Evolutionary conservation across 2,329 filamentous ascomycete genomes (phyloP).

Genomic region (Aspergillus caelatus): DNA sequence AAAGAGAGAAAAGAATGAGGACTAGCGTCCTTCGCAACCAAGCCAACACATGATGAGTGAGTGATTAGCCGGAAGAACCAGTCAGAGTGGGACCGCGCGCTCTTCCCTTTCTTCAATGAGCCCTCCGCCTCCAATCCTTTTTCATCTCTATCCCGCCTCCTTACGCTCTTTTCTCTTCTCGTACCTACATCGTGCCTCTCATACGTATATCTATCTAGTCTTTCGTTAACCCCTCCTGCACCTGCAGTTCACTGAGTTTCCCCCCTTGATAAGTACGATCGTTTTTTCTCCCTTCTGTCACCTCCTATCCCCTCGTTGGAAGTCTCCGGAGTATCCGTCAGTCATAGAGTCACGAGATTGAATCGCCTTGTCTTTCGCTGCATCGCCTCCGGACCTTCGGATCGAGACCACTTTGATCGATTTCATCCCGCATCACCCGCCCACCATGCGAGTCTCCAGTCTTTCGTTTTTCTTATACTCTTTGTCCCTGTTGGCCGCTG

Average conservation of each 20-base stretch:
- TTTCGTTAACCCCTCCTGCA: conserved; percentile 22
- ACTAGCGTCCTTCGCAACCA: background rate
- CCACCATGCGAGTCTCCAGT: conserved; percentile 35
- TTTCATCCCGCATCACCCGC: conserved; percentile 5
- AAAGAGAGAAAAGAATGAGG: conserved; percentile 4
- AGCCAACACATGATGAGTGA: background rate
- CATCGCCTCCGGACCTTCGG: conserved; percentile 4
- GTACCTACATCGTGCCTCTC: conserved; percentile 13
- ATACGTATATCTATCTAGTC: conserved; percentile 13
- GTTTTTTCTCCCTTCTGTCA: conserved; percentile 6
- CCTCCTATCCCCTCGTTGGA: background rate
- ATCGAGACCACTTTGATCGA: conserved; percentile 3
- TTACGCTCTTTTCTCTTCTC: conserved; percentile 9
- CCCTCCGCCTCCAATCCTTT: conserved; percentile 14
- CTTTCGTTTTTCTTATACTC: conserved; percentile 37
- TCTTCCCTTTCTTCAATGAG: conserved; percentile 9
- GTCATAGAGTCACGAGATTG: conserved; percentile 2
- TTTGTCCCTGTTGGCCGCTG: conserved; percentile 35
- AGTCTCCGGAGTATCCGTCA: background rate
- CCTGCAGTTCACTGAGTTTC: conserved; percentile 1
- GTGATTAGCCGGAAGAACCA: conserved; percentile 4
- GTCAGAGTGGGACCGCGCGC: conserved; percentile 7
- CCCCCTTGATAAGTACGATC: conserved; percentile 5
- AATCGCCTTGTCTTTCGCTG: conserved; percentile 4
- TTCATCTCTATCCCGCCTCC: conserved; percentile 12